Evolutionary conservation across 2,329 filamentous ascomycete genomes (phyloP), one percentile per base, ranked within the genome.

Genomic region (Hypoxylon sp.): DNA sequence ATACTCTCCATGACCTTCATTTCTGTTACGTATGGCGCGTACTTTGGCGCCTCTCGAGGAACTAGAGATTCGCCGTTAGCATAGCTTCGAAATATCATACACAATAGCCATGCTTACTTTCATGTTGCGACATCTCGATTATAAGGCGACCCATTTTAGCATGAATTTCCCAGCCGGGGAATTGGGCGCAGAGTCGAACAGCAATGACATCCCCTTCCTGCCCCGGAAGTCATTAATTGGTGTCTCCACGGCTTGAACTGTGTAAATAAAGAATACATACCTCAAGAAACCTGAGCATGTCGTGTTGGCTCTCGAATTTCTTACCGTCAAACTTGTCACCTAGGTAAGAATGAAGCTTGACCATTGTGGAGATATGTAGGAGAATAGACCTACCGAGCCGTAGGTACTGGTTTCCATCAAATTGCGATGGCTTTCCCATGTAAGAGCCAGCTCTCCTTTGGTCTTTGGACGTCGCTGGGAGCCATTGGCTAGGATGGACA

Each of bases 131-230:
- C 37, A 47, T 47, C 3, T 47, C 44, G 6, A 47, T 26, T 10
- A 47, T 14, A 13, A 47, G 44, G 22, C 22, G 44, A 6, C 44
- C 44, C 17, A 24, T 22, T 26, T 11, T 47, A 11, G 44, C 44
- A 24, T 47, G 44, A 11, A 47, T 24, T 26, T 47, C 22, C 44
- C 44, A 47, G 44, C 17, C 44, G 13, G 44, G 44, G 5, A 47
- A 47, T 22, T 26, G 44, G 1, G 44, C 44, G 44, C 44, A 47
- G 22, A 47, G 44, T 26, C 22, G 44, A 26, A 47, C 44, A 3
- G 44, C 44, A 26, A 47, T 47, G 9, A 47, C 44, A 47, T 47
- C 22, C 11, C 44, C 44, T 24, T 26, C 44, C 44, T 47, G 14
- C 14, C 14, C 37, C n/a, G 14, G 37, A 14, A 17, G 14, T 6